Evolutionary conservation across 257 asterid species (phyloP).

Genomic region (Verbena officinalis): DNA sequence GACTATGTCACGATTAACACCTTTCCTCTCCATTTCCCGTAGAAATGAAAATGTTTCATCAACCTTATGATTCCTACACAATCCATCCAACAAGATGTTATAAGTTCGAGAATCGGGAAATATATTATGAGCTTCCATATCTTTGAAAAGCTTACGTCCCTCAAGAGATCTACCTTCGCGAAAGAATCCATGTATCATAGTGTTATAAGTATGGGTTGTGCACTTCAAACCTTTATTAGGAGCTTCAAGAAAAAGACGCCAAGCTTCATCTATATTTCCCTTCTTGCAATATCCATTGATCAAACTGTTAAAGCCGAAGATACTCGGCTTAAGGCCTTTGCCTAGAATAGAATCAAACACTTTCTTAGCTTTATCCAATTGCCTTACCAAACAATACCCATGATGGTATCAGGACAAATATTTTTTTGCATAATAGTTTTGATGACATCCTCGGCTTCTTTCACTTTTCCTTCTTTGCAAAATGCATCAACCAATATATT

Average conservation of each 20-base stretch:
- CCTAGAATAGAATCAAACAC: slow-evolving; percentile 19
- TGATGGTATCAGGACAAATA: slow-evolving; percentile 15
- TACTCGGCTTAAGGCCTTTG: slow-evolving; percentile 20
- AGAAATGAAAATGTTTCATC: too few relatives aligned
- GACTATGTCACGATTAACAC: too few relatives aligned
- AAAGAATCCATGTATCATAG: background rate
- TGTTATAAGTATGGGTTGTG: background rate
- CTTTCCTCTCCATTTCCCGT: too few relatives aligned
- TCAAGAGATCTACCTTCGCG: background rate
- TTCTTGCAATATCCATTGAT: slow-evolving; percentile 21
- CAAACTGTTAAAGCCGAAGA: slow-evolving; percentile 19
- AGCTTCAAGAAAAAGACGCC: slow-evolving; percentile 5
- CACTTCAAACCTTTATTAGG: slow-evolving; percentile 4
- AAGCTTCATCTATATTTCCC: slow-evolving; percentile 10
- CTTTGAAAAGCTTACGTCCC: background rate
- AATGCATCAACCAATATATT: background rate
- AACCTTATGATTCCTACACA: too few relatives aligned
- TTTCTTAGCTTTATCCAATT: slow-evolving; percentile 25
- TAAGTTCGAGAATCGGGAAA: background rate
- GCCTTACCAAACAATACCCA: slow-evolving; percentile 24
- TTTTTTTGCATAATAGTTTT: slow-evolving; percentile 13
- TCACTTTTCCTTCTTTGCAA: slow-evolving; percentile 1
- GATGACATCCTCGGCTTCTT: slow-evolving; percentile 32
- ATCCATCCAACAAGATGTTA: background rate
- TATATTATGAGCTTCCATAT: background rate